A percentile compares a stretch with the other conserved stretches of the same genome.
Conservation (phyloP, 768 basidiomycete species). For the Russula olivacea region DNA sequence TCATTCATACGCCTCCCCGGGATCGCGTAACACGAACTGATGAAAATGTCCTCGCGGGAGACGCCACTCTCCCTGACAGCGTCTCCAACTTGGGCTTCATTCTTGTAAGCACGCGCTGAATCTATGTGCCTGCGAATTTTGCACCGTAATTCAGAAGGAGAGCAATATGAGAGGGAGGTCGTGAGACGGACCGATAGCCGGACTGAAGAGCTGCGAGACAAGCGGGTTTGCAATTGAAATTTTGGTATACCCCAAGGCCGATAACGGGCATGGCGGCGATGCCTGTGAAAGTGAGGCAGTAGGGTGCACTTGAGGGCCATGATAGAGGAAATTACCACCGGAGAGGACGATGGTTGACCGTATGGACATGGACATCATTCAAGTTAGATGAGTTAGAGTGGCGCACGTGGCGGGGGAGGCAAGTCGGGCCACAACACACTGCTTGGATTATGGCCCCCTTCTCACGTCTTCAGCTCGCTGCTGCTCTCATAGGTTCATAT, state of each 20-base stretch:
- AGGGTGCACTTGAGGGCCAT: conserved; percentile 23
- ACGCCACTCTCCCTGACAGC: conserved; percentile 54
- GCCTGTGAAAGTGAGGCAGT: conserved; percentile 33
- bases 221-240: conserved; percentile 49
- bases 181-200: conserved; percentile 51
- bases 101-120: conserved; percentile 63
- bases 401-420: conserved; percentile 10
- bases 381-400: background rate
- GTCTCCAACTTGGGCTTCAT: conserved; percentile 56
- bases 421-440: background rate
- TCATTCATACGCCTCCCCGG: background rate
- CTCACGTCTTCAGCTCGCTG: conserved; percentile 82
- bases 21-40: conserved; percentile 44
- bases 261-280: conserved; percentile 52
- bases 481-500: conserved; percentile 70
- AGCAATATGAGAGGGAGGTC: background rate
- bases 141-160: no score
- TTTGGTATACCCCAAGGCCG: conserved; percentile 67
- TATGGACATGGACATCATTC: background rate
- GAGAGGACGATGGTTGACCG: background rate
- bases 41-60: conserved; percentile 55
- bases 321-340: conserved; percentile 28
- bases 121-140: conserved; percentile 54
- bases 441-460: conserved; percentile 40
- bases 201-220: conserved; percentile 56